phyloP scores from a whole-genome alignment of 345 rosid genomes.

The Kernera saxatilis region DNA sequence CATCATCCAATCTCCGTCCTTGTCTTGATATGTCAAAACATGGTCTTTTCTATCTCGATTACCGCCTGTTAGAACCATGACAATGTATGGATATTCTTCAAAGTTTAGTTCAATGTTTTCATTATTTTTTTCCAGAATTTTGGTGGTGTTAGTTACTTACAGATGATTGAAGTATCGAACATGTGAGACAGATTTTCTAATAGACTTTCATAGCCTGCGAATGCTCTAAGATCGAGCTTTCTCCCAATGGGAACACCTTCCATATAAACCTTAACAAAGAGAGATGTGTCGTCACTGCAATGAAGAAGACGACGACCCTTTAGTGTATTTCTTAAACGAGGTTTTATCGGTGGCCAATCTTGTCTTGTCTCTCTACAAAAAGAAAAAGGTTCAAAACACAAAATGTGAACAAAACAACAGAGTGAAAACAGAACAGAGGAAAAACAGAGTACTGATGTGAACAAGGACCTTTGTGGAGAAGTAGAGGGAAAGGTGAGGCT shows the following conservation, averaged over 20 bases:
- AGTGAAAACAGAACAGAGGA: neutral
- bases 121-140: neutral
- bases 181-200: conserved; percentile 29
- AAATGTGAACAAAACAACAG: neutral
- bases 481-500: conserved; percentile 27
- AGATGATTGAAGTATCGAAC: conserved; percentile 35
- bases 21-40: conserved; percentile 35
- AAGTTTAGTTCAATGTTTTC: neutral
- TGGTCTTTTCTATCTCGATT: conserved; percentile 15
- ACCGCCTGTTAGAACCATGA: conserved; percentile 15
- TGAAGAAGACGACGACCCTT: conserved; percentile 25
- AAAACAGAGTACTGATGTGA: conserved; percentile 18
- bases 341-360: conserved; percentile 32
- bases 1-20: conserved; percentile 41
- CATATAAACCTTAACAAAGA: conserved; percentile 61
- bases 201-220: conserved; percentile 36
- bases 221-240: conserved; percentile 51
- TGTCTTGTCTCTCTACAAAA: conserved; percentile 11
- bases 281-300: conserved; percentile 15
- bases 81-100: neutral
- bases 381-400: neutral
- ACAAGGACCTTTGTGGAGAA: conserved; percentile 30
- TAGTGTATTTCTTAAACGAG: conserved; percentile 14
- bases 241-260: conserved; percentile 67
- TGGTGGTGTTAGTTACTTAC: conserved; percentile 24